A percentile compares a stretch with the other conserved stretches of the same genome.
Evolutionary conservation across 2,329 filamentous ascomycete genomes (phyloP).

Genomic region (Xylaria sp.): DNA sequence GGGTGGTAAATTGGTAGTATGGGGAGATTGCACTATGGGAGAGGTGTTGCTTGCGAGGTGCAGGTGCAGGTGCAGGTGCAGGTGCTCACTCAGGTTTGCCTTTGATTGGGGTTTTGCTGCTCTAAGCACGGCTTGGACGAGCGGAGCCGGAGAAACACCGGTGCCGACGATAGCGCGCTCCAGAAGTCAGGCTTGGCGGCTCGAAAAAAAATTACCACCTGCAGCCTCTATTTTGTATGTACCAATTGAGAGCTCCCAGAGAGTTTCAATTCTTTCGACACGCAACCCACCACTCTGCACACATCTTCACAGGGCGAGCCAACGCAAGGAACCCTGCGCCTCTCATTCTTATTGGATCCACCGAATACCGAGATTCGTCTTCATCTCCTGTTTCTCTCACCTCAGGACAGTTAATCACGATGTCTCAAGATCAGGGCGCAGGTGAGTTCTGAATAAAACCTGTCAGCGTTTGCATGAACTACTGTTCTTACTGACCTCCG

Average conservation of each 20-base stretch:
- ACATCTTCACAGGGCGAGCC: conserved; percentile 54
- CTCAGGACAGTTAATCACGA: conserved; percentile 20
- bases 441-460: conserved; percentile 21
- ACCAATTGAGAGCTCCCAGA: conserved; percentile 4
- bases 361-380: not conserved
- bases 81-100: conserved; percentile 17
- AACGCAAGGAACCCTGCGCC: conserved; percentile 63
- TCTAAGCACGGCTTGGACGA: conserved; percentile 24
- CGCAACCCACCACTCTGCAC: conserved; percentile 17
- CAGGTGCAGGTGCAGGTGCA: conserved; percentile 26
- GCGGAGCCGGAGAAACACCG: conserved; percentile 26
- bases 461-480: not conserved
- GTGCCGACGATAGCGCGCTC: not conserved
- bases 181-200: not conserved
- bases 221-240: not conserved
- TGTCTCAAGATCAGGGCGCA: conserved; percentile 35
- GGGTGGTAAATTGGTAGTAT: conserved; percentile 14
- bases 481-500: conserved; percentile 25
- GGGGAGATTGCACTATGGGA: conserved; percentile 8
- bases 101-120: conserved; percentile 25
- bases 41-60: conserved; percentile 27
- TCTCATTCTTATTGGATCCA: not conserved
- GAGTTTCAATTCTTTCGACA: conserved; percentile 5
- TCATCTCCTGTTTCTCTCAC: not conserved
- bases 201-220: conserved; percentile 1